Evolutionary conservation across 1,139 yeast genomes (phyloP).

Genomic region (Lodderomyces beijingensis): DNA sequence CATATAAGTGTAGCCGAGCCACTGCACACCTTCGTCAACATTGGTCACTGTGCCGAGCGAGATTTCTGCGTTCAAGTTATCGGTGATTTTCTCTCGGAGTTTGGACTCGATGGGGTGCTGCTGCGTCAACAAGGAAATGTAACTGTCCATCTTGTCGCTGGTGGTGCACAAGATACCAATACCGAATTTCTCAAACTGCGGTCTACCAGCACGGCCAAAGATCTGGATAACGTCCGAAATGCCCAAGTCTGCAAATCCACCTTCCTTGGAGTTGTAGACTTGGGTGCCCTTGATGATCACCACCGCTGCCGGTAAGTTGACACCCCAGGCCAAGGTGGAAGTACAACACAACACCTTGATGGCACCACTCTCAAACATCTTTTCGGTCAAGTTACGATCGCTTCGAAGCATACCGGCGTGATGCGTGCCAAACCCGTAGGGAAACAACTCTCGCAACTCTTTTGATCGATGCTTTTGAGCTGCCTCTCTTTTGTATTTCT

Average conservation of each 20-base stretch:
- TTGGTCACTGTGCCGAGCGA: slow-evolving; percentile 93
- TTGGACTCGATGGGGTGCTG: slow-evolving; percentile 96
- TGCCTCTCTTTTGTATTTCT: slow-evolving; percentile 59
- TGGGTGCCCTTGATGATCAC: slow-evolving; percentile 96
- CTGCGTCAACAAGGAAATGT: slow-evolving; percentile 80
- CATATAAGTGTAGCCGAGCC: slow-evolving; percentile 96
- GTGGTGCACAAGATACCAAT: slow-evolving; percentile 89
- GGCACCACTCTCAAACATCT: slow-evolving; percentile 80
- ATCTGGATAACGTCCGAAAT: slow-evolving; percentile 96
- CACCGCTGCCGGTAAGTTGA: slow-evolving; percentile 95
- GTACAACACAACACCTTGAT: slow-evolving; percentile 92
- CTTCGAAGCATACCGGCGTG: slow-evolving; percentile 96
- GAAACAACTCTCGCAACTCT: slow-evolving; percentile 78
- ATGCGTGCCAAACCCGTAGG: slow-evolving; percentile 85
- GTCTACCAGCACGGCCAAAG: slow-evolving; percentile 99
- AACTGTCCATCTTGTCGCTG: slow-evolving; percentile 77
- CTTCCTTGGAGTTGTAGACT: slow-evolving; percentile 89
- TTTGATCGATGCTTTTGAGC: slow-evolving; percentile 63
- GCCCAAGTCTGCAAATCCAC: slow-evolving; percentile 91
- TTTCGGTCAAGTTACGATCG: slow-evolving; percentile 87
- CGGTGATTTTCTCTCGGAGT: slow-evolving; percentile 72
- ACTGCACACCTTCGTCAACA: slow-evolving; percentile 89
- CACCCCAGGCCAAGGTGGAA: slow-evolving; percentile 99
- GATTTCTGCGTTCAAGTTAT: slow-evolving; percentile 92
- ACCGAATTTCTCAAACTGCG: slow-evolving; percentile 90